Percentiles rank a stretch among this genome's conserved stretches.
phyloP scores from a whole-genome alignment of 192 early-diverging fungal species.

The Linnemannia zychae region DNA sequence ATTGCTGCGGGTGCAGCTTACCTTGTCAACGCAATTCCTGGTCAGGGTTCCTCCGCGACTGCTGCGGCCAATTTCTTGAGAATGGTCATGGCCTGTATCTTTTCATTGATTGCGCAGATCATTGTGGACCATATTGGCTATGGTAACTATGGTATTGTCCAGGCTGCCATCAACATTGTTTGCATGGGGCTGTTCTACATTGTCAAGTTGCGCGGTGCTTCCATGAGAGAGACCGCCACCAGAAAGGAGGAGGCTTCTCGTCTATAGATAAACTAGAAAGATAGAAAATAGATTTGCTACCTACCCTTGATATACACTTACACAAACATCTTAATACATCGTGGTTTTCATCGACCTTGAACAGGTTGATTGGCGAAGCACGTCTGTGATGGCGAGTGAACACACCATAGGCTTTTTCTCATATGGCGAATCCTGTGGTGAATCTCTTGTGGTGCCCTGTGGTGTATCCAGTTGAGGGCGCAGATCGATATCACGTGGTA shows the following conservation, averaged over 20 bases:
- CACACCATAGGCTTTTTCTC: too few species aligned
- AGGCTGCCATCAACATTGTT: slow-evolving; percentile 54
- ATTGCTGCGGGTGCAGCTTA: slow-evolving; percentile 58
- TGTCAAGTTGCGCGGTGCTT: slow-evolving; percentile 57
- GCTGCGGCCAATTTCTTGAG: slow-evolving; percentile 61
- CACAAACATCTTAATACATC: not conserved
- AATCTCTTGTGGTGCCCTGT: too few species aligned
- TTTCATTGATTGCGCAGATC: slow-evolving; percentile 55
- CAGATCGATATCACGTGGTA: too few species aligned
- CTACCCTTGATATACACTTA: not conserved
- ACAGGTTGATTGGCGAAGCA: too few species aligned
- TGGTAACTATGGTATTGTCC: slow-evolving; percentile 57
- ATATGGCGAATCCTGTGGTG: too few species aligned
- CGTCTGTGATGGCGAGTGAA: too few species aligned
- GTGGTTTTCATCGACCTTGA: too few species aligned
- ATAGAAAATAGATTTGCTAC: not conserved
- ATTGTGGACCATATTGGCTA: slow-evolving; percentile 56
- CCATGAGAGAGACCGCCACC: slow-evolving; percentile 47
- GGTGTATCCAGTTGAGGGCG: too few species aligned
- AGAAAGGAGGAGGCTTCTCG: slow-evolving; percentile 31
- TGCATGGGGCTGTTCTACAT: slow-evolving; percentile 53
- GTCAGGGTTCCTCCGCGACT: slow-evolving; percentile 60
- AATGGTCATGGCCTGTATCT: slow-evolving; percentile 58
- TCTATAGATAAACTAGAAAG: not conserved
- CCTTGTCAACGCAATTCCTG: slow-evolving; percentile 61